These are phyloP conservation scores for Pistacia vera DNA, from an alignment of 345 rosid species.

Conservation along the genomic window DNA sequence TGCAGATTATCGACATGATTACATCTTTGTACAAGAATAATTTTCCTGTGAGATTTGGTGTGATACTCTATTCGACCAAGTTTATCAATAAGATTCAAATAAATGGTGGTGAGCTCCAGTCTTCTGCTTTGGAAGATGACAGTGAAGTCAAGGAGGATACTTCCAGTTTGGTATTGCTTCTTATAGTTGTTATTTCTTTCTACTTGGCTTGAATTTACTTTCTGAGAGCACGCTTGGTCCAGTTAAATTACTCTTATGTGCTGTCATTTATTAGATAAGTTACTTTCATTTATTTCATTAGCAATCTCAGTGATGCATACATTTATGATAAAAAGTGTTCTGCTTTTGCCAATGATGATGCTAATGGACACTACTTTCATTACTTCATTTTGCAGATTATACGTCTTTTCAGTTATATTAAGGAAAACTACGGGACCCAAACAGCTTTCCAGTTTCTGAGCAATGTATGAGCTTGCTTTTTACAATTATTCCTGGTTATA, in stretches of 20 bases:
- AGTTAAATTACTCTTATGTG: background rate
- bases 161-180: constrained; percentile 78
- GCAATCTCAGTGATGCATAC: background rate
- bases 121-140: constrained; percentile 38
- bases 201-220: constrained; percentile 4
- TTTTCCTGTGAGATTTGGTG: constrained; percentile 90
- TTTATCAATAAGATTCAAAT: constrained; percentile 63
- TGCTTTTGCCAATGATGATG: background rate
- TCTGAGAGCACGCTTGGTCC: background rate
- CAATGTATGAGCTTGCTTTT: constrained; percentile 56
- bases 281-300: background rate
- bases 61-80: constrained; percentile 74
- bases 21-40: constrained; percentile 75
- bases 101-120: constrained; percentile 51
- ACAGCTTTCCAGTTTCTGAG: constrained; percentile 89
- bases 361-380: constrained; percentile 15
- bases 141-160: constrained; percentile 64
- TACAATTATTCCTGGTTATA: background rate
- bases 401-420: constrained; percentile 75
- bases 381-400: constrained; percentile 67
- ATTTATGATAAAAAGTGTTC: background rate
- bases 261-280: constrained; percentile 4
- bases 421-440: constrained; percentile 79
- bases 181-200: constrained; percentile 8
- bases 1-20: constrained; percentile 81